Base-by-base conservation (phyloP, 1,284 basidiomycete species). In the Cryptococcus sp. region DNA sequence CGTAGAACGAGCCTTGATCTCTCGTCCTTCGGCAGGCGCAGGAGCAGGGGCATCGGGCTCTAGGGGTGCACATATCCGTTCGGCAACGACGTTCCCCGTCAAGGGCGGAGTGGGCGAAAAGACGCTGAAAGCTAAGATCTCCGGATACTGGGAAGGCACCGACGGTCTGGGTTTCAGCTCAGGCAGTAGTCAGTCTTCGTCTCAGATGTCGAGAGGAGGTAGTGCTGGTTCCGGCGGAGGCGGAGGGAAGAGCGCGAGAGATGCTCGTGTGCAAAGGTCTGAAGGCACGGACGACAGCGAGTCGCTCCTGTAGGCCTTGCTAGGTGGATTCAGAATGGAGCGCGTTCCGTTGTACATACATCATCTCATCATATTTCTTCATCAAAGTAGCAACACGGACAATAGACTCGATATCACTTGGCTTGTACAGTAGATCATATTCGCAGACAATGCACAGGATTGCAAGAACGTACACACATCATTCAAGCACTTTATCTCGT, bases 251-350 rank as follows among this genome's bases (percentile, higher is more conserved):
- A 46, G 26, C n/a, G 50, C 34, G 40, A 37, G 25, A 39, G 58
- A 56, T 38, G 49, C 39, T 10, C 47, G 61, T 47, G 61, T 60
- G 16, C 54, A 48, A 29, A 41, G 59, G 39, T 50, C 49, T 39
- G 65, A 53, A 55, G 62, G 59, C 43, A 64, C 59, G 20, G 67
- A 68, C 37, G 65, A 66, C 20, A 63, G 60, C 22, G 69, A 71
- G 52, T 67, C 67, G 17, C 48, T 71, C 52, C 51, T 69, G 44
- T 70, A 46, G 26, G 26, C 26, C 5, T 29, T 29, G 26, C 26
- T 29, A 10, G 26, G 26, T 10, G 26, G 4, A 29, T 29, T 10
- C 26, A 29, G 10, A 29, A 29, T 10, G 26, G 10, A 29, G 26
- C 26, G 26, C 26, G 26, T 29, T 29, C 10, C 5, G 26, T 29